These are phyloP conservation scores for Alternaria novae-zelandiae DNA, from an alignment of 2,329 filamentous ascomycete species.

Conservation along the genomic window DNA sequence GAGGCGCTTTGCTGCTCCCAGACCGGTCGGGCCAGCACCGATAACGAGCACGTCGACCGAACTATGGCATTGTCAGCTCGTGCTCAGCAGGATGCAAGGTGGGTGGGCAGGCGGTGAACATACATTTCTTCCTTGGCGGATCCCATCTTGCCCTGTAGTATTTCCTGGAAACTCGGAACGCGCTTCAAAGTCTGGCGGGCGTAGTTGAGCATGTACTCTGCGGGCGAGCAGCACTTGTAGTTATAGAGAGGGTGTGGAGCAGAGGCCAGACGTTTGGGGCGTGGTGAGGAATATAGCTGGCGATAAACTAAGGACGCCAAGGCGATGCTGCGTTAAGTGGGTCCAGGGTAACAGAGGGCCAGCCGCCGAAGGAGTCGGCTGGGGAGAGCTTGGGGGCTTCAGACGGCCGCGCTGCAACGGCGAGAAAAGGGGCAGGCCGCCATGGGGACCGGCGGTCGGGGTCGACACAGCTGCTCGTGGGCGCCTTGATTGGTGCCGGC, in stretches of 20 bases:
- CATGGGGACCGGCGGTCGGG: conserved; percentile 8
- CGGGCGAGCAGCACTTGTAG: conserved; percentile 24
- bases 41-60: conserved; percentile 97
- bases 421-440: conserved; percentile 34
- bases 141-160: conserved; percentile 49
- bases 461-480: conserved; percentile 21
- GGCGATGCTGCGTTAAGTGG: conserved; percentile 24
- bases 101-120: conserved; percentile 39
- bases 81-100: conserved; percentile 6
- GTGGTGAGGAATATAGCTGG: conserved; percentile 35
- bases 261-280: conserved; percentile 24
- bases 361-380: conserved; percentile 3
- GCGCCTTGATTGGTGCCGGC: conserved; percentile 28
- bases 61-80: conserved; percentile 57
- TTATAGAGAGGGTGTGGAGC: conserved; percentile 16
- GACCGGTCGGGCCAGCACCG: conserved; percentile 94
- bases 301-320: conserved; percentile 37
- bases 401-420: conserved; percentile 13
- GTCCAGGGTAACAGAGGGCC: conserved; percentile 16
- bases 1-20: conserved; percentile 96
- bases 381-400: background rate
- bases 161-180: conserved; percentile 52
- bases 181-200: conserved; percentile 49
- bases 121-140: conserved; percentile 52
- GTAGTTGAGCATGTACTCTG: conserved; percentile 47